These are phyloP conservation scores for Tephrocybe sp. DNA, from an alignment of 768 basidiomycete species.

Conservation along the genomic window DNA sequence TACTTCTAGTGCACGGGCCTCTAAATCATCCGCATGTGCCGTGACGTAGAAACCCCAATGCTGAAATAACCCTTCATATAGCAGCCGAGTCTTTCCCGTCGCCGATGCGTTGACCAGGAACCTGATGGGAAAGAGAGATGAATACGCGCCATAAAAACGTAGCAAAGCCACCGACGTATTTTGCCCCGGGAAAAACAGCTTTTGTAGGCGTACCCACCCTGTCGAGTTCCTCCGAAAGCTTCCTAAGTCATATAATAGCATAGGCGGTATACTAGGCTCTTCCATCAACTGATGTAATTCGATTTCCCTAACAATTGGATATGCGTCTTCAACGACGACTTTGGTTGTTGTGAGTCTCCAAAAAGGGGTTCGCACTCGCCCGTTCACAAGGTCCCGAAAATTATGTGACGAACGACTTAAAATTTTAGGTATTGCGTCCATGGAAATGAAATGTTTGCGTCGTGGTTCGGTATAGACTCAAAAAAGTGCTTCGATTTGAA, in stretches of 20 bases:
- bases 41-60: slow-evolving; percentile 1
- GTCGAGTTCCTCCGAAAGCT: not conserved
- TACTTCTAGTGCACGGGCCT: not conserved
- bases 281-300: not conserved
- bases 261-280: not conserved
- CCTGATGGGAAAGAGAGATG: not conserved
- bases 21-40: not conserved
- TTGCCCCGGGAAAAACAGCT: not conserved
- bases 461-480: too few relatives aligned
- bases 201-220: not conserved
- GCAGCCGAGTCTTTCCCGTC: slow-evolving; percentile 4
- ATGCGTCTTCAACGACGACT: not conserved
- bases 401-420: not conserved
- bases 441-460: too few relatives aligned
- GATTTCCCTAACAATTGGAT: not conserved
- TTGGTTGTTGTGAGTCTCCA: not conserved
- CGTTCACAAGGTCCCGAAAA: not conserved
- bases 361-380: not conserved
- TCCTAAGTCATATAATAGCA: not conserved
- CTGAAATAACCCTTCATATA: not conserved
- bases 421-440: not conserved
- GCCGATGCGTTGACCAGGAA: slow-evolving; percentile 5
- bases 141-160: not conserved
- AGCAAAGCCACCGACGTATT: not conserved
- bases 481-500: too few relatives aligned